Percentiles rank a stretch among this genome's conserved stretches.
These are phyloP conservation scores for Fusarium camptoceras DNA, from an alignment of 2,329 filamentous ascomycete species.

Conservation along the genomic window DNA sequence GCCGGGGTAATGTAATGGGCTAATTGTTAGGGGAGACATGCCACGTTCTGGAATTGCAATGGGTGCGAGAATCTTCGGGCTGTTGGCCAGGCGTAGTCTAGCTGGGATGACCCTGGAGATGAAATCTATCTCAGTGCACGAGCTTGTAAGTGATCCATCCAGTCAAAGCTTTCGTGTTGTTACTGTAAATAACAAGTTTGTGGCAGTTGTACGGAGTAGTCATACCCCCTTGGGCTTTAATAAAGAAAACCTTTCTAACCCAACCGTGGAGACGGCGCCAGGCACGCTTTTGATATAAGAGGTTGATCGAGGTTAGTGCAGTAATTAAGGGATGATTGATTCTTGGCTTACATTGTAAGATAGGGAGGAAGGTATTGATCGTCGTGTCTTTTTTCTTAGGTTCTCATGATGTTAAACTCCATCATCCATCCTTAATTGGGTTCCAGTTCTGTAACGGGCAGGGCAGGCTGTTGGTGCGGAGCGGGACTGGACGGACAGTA, in stretches of 20 bases:
- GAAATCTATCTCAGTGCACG: constrained; percentile 33
- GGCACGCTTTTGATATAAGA: constrained; percentile 16
- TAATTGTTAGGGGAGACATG: background rate
- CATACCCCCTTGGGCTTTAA: constrained; percentile 24
- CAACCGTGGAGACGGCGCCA: constrained; percentile 33
- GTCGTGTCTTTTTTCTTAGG: constrained; percentile 1
- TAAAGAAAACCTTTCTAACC: constrained; percentile 13
- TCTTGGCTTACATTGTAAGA: background rate
- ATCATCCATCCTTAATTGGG: background rate
- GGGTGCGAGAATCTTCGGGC: constrained; percentile 27
- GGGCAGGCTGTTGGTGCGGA: constrained; percentile 16
- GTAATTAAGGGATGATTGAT: background rate
- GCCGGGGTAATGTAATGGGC: background rate
- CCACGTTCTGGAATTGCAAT: constrained; percentile 35
- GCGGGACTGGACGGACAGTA: background rate
- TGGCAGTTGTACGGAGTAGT: background rate
- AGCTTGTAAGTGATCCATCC: constrained; percentile 15
- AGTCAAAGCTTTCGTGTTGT: background rate
- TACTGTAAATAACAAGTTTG: constrained; percentile 12
- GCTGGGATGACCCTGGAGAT: constrained; percentile 31
- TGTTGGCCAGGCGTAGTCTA: constrained; percentile 31
- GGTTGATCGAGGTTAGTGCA: background rate
- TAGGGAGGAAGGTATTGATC: background rate
- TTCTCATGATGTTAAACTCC: background rate
- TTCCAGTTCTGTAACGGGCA: constrained; percentile 21